Conservation (phyloP, 495 filamentous ascomycete genomes). For the Annulohypoxylon moriforme region DNA sequence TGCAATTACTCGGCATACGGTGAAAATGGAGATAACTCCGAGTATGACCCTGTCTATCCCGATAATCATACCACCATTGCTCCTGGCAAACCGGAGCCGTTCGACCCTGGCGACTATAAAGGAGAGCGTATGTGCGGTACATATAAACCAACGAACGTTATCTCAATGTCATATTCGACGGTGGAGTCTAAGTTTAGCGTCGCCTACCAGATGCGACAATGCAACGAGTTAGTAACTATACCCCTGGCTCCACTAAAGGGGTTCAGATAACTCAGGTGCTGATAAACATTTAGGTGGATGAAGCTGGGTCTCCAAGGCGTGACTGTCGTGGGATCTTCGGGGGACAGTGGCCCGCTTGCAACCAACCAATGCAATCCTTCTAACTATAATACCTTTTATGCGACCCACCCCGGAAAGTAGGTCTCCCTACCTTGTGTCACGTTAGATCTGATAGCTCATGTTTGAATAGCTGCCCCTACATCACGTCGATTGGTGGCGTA, state of each 20-base stretch:
- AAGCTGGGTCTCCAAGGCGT: slow-evolving; percentile 1
- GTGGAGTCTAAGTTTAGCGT: slow-evolving; percentile 32
- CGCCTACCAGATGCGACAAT: neutral
- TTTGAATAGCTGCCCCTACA: slow-evolving; percentile 4
- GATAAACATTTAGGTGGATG: neutral
- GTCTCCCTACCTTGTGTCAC: neutral
- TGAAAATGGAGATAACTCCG: neutral
- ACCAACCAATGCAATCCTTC: neutral
- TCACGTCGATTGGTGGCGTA: neutral
- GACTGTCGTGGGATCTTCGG: neutral
- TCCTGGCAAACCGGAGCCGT: slow-evolving; percentile 14
- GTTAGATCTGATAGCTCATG: neutral
- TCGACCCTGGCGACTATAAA: slow-evolving; percentile 62
- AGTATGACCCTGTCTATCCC: neutral
- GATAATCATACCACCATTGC: neutral
- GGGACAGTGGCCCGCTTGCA: neutral
- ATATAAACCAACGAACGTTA: slow-evolving; percentile 48
- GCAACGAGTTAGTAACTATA: neutral
- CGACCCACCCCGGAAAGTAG: slow-evolving; percentile 1
- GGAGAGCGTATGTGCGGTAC: slow-evolving; percentile 67
- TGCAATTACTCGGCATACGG: neutral
- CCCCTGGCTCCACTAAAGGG: no score
- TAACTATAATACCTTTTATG: neutral
- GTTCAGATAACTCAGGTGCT: neutral
- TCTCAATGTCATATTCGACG: slow-evolving; percentile 50